A percentile compares a stretch with the other conserved stretches of the same genome.
These are phyloP conservation scores for Clavispora phyllophila DNA, from an alignment of 805 yeast species.

Conservation along the genomic window DNA sequence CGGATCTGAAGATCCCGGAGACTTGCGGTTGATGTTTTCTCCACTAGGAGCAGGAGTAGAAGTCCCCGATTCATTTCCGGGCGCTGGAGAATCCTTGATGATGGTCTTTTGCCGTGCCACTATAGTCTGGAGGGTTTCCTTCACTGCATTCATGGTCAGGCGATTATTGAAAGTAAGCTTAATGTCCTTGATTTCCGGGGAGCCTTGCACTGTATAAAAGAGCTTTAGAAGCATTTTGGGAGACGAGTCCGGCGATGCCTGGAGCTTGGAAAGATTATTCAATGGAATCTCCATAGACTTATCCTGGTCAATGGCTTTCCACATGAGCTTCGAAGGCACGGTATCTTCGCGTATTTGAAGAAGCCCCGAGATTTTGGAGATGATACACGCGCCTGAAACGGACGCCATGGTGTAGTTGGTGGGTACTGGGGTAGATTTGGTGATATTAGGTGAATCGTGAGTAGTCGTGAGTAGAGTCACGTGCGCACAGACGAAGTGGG, in stretches of 20 bases:
- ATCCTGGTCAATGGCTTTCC: conserved; percentile 54
- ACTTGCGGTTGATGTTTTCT: not conserved
- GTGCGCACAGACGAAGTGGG: no score
- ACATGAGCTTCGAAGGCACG: conserved; percentile 48
- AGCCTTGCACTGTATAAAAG: conserved; percentile 38
- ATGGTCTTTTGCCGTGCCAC: conserved; percentile 61
- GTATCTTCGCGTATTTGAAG: conserved; percentile 52
- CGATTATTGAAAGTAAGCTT: conserved; percentile 64
- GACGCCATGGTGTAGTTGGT: conserved; percentile 11
- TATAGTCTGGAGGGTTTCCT: conserved; percentile 60
- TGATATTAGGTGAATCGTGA: not conserved
- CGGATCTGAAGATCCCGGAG: conserved; percentile 8
- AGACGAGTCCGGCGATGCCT: conserved; percentile 64
- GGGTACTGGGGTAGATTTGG: not conserved
- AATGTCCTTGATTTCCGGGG: conserved; percentile 24
- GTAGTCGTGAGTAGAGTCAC: not conserved
- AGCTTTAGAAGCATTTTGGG: conserved; percentile 66
- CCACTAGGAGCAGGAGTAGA: conserved; percentile 9
- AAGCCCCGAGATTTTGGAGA: conserved; percentile 53
- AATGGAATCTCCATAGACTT: conserved; percentile 31
- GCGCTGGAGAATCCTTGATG: conserved; percentile 33
- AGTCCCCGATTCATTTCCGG: conserved; percentile 3
- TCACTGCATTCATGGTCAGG: conserved; percentile 70
- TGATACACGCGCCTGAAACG: conserved; percentile 49
- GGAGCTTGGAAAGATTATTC: conserved; percentile 40